These are phyloP conservation scores for Spiromastix sp. DNA, from an alignment of 2,329 filamentous ascomycete species.

Conservation along the genomic window DNA sequence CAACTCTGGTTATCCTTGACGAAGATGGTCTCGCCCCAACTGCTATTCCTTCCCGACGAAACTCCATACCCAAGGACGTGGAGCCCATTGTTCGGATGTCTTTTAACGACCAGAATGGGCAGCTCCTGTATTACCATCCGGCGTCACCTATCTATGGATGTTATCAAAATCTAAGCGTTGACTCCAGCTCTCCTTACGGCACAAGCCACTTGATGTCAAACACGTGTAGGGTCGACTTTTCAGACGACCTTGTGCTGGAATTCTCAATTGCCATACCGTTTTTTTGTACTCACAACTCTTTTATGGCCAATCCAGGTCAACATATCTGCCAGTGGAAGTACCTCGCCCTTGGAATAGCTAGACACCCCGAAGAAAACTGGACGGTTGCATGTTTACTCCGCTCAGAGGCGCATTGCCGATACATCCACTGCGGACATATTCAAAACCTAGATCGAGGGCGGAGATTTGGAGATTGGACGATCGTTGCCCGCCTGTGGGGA, in stretches of 20 bases:
- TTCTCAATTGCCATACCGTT: slow-evolving; percentile 33
- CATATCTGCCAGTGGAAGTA: slow-evolving; percentile 28
- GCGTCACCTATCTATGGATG: slow-evolving; percentile 24
- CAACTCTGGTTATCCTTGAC: background rate
- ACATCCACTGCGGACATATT: slow-evolving; percentile 22
- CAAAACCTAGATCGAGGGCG: slow-evolving; percentile 31
- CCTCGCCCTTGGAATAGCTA: slow-evolving; percentile 29
- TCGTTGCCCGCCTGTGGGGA: slow-evolving; percentile 27
- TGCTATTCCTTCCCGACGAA: no score
- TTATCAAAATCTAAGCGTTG: slow-evolving; percentile 21
- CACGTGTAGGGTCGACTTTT: slow-evolving; percentile 1
- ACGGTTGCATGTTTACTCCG: slow-evolving; percentile 29
- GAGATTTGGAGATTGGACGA: slow-evolving; percentile 25
- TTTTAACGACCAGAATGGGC: slow-evolving; percentile 27
- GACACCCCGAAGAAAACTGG: slow-evolving; percentile 17
- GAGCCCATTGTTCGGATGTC: slow-evolving; percentile 19
- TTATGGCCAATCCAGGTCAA: slow-evolving; percentile 4
- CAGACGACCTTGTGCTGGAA: slow-evolving; percentile 13
- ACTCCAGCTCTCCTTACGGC: slow-evolving; percentile 3
- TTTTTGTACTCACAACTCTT: slow-evolving; percentile 24
- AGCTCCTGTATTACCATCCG: slow-evolving; percentile 26
- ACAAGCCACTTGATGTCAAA: slow-evolving; percentile 13
- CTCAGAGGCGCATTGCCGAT: slow-evolving; percentile 21
- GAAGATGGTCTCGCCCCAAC: slow-evolving; percentile 1
- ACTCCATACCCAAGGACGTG: no score